These are phyloP conservation scores for Jackrogersella minutella DNA, from an alignment of 495 filamentous ascomycete genomes.

Conservation along the genomic window DNA sequence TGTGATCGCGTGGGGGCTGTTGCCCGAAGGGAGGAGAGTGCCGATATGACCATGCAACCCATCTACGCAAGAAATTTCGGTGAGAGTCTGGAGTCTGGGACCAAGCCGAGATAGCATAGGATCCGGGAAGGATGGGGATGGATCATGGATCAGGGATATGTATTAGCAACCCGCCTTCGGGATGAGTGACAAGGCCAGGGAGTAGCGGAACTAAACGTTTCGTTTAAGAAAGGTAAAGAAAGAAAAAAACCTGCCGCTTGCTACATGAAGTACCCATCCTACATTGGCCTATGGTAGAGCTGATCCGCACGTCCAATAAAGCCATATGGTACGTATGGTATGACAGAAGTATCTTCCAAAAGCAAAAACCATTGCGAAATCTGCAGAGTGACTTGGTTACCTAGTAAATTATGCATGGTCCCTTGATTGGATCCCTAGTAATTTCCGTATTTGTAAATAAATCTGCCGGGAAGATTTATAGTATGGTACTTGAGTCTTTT, in stretches of 20 bases:
- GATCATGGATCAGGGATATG: slow-evolving; percentile 39
- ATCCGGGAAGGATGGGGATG: slow-evolving; percentile 11
- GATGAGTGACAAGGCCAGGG: slow-evolving; percentile 15
- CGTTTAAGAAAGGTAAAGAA: slow-evolving; percentile 16
- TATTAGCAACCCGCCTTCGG: too few relatives aligned
- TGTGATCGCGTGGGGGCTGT: slow-evolving; percentile 27
- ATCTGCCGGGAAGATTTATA: not conserved
- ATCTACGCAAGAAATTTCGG: slow-evolving; percentile 29
- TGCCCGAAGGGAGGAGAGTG: slow-evolving; percentile 5
- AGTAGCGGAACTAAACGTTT: slow-evolving; percentile 15
- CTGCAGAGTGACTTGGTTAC: slow-evolving; percentile 33
- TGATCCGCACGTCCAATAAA: slow-evolving; percentile 17
- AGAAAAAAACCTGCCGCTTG: too few relatives aligned
- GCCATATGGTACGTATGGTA: slow-evolving; percentile 26
- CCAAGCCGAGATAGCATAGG: slow-evolving; percentile 5
- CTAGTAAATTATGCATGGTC: slow-evolving; percentile 29
- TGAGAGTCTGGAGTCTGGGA: slow-evolving; percentile 36
- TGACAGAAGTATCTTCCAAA: slow-evolving; percentile 24
- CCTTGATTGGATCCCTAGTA: slow-evolving; percentile 26
- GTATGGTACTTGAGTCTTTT: slow-evolving; percentile 14
- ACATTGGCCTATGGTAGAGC: too few relatives aligned
- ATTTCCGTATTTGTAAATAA: slow-evolving; percentile 21
- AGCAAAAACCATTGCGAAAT: slow-evolving; percentile 20
- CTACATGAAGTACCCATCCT: slow-evolving; percentile 25
- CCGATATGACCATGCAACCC: slow-evolving; percentile 29